phyloP scores from a whole-genome alignment of 2,329 filamentous ascomycete genomes.

The Cercospora nicotianae region DNA sequence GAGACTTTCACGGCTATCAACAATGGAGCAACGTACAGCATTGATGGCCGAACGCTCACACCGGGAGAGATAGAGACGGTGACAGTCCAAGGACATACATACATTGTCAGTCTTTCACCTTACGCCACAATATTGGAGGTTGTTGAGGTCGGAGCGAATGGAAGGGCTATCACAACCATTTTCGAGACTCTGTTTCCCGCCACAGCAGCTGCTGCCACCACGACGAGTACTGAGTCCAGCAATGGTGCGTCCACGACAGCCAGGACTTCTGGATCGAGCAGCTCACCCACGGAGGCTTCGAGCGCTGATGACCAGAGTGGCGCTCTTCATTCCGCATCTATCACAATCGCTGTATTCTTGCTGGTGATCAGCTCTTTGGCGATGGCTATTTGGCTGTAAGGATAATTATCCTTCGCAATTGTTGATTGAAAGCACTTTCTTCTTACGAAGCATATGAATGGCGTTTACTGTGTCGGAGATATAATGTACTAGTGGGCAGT shows the following conservation, averaged over 20 bases:
- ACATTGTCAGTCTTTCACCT: constrained; percentile 37
- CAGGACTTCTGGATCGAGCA: constrained; percentile 10
- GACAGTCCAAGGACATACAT: constrained; percentile 32
- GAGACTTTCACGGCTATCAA: constrained; percentile 36
- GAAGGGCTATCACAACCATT: constrained; percentile 34
- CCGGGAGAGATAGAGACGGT: constrained; percentile 39
- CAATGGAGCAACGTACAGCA: constrained; percentile 39
- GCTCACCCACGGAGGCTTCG: not conserved
- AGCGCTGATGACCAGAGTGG: not conserved
- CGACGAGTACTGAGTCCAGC: constrained; percentile 21
- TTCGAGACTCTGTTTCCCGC: constrained; percentile 44
- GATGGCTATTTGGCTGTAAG: not conserved
- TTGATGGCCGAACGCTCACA: constrained; percentile 43
- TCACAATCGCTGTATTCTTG: not conserved
- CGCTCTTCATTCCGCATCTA: not conserved
- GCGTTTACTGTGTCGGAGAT: not conserved
- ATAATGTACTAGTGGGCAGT: not conserved
- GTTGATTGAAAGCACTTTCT: not conserved
- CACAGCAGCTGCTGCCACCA: constrained; percentile 35
- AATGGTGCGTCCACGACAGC: constrained; percentile 12
- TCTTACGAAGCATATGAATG: not conserved
- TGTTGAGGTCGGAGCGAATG: constrained; percentile 36
- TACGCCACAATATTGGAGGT: constrained; percentile 43
- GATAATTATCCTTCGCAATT: not conserved
- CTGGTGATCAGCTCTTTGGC: not conserved